These are phyloP conservation scores for Cutaneotrichosporon cyanovorans DNA, from an alignment of 1,284 basidiomycete species.

Conservation along the genomic window DNA sequence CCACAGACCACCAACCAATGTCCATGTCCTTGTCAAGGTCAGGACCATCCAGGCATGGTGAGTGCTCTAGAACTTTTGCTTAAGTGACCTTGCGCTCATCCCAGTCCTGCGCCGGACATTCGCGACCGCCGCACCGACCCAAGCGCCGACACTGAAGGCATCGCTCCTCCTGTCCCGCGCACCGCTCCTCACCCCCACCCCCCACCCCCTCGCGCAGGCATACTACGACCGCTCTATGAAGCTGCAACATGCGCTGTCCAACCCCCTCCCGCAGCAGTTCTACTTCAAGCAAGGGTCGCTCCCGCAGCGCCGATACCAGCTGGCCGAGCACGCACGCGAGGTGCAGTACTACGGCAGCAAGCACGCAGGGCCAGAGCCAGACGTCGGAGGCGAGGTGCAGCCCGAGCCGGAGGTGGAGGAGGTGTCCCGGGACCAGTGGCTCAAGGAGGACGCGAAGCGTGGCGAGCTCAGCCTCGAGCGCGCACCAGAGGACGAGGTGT, in stretches of 20 bases:
- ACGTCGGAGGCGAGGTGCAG: constrained; percentile 52
- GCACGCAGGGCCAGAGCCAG: constrained; percentile 51
- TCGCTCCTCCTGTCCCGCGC: constrained; percentile 72
- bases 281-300: constrained; percentile 93
- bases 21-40: constrained; percentile 11
- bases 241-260: constrained; percentile 74
- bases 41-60: constrained; percentile 17
- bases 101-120: constrained; percentile 14
- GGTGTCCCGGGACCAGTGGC: constrained; percentile 29
- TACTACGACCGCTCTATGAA: constrained; percentile 81
- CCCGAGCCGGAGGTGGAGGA: constrained; percentile 43
- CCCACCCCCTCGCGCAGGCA: constrained; percentile 68
- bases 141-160: constrained; percentile 34
- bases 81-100: too few relatives aligned
- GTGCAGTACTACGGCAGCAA: constrained; percentile 60
- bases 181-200: constrained; percentile 70
- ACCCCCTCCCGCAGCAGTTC: constrained; percentile 81
- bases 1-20: constrained; percentile 5
- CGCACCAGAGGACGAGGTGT: constrained; percentile 74
- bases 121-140: constrained; percentile 21
- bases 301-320: constrained; percentile 70
- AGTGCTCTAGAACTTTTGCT: too few relatives aligned
- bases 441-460: constrained; percentile 30
- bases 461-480: constrained; percentile 71
- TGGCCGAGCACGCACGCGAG: constrained; percentile 65